Base-by-base conservation (phyloP, 78 protist genomes). In the Cavenderia fasciculata region DNA sequence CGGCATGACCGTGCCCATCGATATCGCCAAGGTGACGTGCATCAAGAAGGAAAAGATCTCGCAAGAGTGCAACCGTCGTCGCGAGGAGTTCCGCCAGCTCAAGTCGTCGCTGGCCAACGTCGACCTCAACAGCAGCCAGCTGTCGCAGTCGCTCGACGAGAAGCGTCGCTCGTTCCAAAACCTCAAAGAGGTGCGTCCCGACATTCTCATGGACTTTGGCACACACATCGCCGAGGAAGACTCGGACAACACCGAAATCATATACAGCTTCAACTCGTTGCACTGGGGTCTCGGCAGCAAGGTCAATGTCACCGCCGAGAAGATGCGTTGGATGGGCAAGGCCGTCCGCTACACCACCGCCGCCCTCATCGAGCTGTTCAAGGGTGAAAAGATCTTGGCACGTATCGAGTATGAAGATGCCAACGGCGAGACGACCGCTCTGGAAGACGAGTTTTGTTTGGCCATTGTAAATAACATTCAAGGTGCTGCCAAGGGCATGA, bases 401-500 rank as follows among this genome's bases (percentile, higher is more conserved):
- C 76, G 85, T 61, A 70, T 87, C 62, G 93, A 72, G 63, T 72
- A 74, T 25, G 86, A 68, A 40, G 93, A 87, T 38, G 86, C 85
- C 25, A 82, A 82, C 33, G 90, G 90, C 23, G 90, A 82, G 33
- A 63, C 52, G 2, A 62, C 77, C 4, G 90, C 90, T 2, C 27
- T 87, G 1, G 86, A 74, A 27, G 93, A 87, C 25, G 86, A 74
- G 74, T 87, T 72, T 47, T 87, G 88, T 74, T 47, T 87, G 29
- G 85, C 88, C 3, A 87, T 87, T 49, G 86, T 77, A 52, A 87
- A 87, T 59, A 87, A 77, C 44, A 87, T 87, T 70, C 74, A 61
- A 57, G 86, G 88, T 33, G 93, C 93, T 19, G 93, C 93, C 40
- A 87, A 87, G 59, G 93, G 93, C 4, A 87, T 87, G 93, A 87